Percentiles rank a stretch among this genome's conserved stretches.
Evolutionary conservation across 1,284 basidiomycete species (phyloP).

Genomic region (Neotropicomus parvogracilis): DNA sequence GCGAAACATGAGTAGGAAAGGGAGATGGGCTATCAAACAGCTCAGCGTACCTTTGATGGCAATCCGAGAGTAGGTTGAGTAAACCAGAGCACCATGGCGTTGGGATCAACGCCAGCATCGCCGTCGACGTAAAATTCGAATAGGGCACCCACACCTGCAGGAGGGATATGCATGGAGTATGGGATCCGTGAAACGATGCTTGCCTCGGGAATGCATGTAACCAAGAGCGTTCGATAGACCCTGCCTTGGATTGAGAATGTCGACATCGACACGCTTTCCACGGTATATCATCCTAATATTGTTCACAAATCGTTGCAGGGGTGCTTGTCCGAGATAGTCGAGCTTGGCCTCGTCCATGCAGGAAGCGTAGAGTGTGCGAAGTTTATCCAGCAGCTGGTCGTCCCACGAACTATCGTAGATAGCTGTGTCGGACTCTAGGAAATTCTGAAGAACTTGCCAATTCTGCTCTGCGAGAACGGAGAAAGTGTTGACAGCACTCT

Average conservation of each 20-base stretch:
- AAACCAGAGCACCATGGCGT: slow-evolving; percentile 83
- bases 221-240: slow-evolving; percentile 79
- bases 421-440: slow-evolving; percentile 45
- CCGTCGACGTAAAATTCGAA: slow-evolving; percentile 84
- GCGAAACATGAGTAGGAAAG: slow-evolving; percentile 6
- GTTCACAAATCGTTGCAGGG: slow-evolving; percentile 58
- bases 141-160: slow-evolving; percentile 68
- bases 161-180: slow-evolving; percentile 2
- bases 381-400: slow-evolving; percentile 68
- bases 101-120: slow-evolving; percentile 86
- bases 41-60: slow-evolving; percentile 69
- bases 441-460: slow-evolving; percentile 57
- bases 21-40: neutral
- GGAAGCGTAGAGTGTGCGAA: slow-evolving; percentile 77
- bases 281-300: slow-evolving; percentile 56
- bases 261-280: slow-evolving; percentile 44
- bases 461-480: slow-evolving; percentile 61
- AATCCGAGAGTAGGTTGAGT: slow-evolving; percentile 82
- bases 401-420: slow-evolving; percentile 47
- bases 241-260: slow-evolving; percentile 35
- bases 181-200: slow-evolving; percentile 13
- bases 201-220: slow-evolving; percentile 83
- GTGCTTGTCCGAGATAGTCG: slow-evolving; percentile 60
- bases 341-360: slow-evolving; percentile 76
- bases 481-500: slow-evolving; percentile 65